Percentiles rank a stretch among this genome's conserved stretches.
phyloP scores from a whole-genome alignment of 2,329 filamentous ascomycete species.

The Hymenoscyphus albidus region DNA sequence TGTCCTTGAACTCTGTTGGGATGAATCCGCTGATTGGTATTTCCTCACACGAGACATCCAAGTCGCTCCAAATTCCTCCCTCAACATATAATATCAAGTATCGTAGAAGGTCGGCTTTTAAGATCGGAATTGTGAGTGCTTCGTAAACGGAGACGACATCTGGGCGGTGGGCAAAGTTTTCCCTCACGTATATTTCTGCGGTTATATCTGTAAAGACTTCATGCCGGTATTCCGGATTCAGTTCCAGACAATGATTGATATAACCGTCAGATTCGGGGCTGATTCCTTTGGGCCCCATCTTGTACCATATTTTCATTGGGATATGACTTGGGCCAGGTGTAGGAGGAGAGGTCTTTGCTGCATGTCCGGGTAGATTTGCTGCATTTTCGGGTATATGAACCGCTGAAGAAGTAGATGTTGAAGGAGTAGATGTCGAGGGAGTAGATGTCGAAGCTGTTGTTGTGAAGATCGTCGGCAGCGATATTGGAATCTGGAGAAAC shows the following conservation, averaged over 20 bases:
- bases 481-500: not conserved
- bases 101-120: constrained; percentile 42
- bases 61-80: constrained; percentile 42
- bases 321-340: constrained; percentile 5
- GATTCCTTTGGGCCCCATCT: constrained; percentile 37
- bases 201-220: constrained; percentile 31
- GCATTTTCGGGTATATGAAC: not conserved
- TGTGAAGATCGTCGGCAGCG: not conserved
- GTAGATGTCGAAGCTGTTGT: not conserved
- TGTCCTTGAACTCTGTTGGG: constrained; percentile 32
- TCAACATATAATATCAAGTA: constrained; percentile 40
- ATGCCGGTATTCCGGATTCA: constrained; percentile 29
- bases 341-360: not conserved
- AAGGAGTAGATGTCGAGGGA: not conserved
- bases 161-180: constrained; percentile 34
- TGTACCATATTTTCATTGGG: constrained; percentile 39
- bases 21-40: constrained; percentile 37
- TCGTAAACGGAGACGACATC: constrained; percentile 39
- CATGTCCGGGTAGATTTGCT: not conserved
- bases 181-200: constrained; percentile 32
- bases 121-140: constrained; percentile 36
- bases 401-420: not conserved
- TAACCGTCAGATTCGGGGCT: constrained; percentile 30
- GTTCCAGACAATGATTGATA: constrained; percentile 33
- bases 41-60: constrained; percentile 38